phyloP scores from a whole-genome alignment of 768 basidiomycete species.

The Xanthoconium purpureum region DNA sequence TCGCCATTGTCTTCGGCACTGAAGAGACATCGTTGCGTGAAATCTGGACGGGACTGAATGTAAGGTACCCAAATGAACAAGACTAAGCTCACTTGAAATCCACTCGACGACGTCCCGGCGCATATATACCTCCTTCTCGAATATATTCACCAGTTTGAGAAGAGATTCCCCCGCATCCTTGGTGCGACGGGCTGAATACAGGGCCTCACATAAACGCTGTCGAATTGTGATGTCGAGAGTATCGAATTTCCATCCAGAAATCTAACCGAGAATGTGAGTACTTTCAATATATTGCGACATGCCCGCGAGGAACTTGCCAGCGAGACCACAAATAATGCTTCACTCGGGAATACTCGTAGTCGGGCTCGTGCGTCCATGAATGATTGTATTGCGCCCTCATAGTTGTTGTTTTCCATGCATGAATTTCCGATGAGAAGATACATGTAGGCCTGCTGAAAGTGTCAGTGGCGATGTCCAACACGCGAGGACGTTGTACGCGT shows the following conservation, averaged over 20 bases:
- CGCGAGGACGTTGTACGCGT: too few species aligned
- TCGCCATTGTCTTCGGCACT: too few species aligned
- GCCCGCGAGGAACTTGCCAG: background rate
- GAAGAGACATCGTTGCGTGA: too few species aligned
- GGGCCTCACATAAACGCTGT: background rate
- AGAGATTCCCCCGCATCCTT: background rate
- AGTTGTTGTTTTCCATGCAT: background rate
- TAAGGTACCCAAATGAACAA: too few species aligned
- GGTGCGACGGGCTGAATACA: background rate
- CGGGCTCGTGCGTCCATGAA: background rate
- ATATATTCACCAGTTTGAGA: too few species aligned
- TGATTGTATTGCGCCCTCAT: background rate
- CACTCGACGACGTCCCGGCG: too few species aligned
- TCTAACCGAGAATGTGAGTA: background rate
- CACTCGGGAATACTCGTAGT: background rate
- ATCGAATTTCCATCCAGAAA: background rate
- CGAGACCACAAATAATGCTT: background rate
- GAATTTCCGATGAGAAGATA: background rate
- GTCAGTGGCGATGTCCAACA: background rate
- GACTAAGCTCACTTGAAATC: too few species aligned
- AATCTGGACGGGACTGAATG: too few species aligned
- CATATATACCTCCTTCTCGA: too few species aligned
- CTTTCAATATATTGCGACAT: background rate
- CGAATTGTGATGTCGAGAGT: background rate
- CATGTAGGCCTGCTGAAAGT: background rate